Conservation (phyloP, 257 asterid species). For the Solanum chiquidenum region DNA sequence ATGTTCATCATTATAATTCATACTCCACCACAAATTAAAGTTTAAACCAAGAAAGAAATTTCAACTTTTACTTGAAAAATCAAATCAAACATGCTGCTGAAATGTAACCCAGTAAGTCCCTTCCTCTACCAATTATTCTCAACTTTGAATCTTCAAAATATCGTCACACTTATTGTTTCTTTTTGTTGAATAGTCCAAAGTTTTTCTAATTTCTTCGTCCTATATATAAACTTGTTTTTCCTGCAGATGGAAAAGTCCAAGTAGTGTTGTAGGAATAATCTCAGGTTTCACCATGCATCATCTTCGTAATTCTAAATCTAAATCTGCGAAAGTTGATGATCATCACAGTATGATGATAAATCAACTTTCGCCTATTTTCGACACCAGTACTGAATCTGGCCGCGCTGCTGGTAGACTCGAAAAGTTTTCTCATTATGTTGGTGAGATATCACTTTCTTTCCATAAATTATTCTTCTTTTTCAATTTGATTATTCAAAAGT, state of each 20-base stretch:
- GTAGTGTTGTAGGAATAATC: slow-evolving; percentile 33
- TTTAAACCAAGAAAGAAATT: background rate
- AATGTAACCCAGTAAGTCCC: background rate
- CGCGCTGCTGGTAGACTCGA: slow-evolving; percentile 41
- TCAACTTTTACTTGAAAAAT: background rate
- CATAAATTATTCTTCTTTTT: background rate
- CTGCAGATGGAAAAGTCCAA: slow-evolving; percentile 7
- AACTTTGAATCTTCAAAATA: background rate
- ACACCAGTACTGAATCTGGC: slow-evolving; percentile 44
- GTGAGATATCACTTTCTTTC: slow-evolving; percentile 10
- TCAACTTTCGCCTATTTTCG: slow-evolving; percentile 45
- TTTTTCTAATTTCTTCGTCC: background rate
- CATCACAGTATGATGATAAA: background rate
- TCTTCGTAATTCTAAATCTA: slow-evolving; percentile 18
- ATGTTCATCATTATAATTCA: background rate
- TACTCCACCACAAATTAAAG: background rate
- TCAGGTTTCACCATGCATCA: slow-evolving; percentile 43
- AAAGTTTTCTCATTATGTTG: slow-evolving; percentile 65
- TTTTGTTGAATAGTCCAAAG: background rate
- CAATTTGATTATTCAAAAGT: background rate
- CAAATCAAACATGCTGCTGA: background rate
- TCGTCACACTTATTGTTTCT: background rate
- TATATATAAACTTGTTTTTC: background rate
- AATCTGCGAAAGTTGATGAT: slow-evolving; percentile 7
- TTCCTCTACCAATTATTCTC: background rate